Evolutionary conservation across 2,329 filamentous ascomycete species (phyloP).

Genomic region (Botrytis squamosa): DNA sequence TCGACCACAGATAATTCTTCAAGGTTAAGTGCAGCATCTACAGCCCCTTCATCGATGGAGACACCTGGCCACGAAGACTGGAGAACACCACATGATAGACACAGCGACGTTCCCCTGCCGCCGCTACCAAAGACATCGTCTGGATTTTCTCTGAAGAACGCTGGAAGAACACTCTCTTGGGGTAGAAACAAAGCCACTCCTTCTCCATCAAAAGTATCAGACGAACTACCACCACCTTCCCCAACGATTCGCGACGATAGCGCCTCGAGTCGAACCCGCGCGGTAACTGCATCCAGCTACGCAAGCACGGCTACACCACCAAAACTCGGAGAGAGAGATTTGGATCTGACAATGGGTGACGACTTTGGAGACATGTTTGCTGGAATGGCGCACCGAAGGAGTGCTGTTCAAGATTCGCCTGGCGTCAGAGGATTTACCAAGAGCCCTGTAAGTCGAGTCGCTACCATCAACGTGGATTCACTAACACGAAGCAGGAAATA

Average conservation of each 20-base stretch:
- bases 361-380: slow-evolving; percentile 41
- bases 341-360: slow-evolving; percentile 38
- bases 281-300: slow-evolving; percentile 38
- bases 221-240: slow-evolving; percentile 27
- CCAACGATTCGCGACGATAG: slow-evolving; percentile 30
- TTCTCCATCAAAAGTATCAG: slow-evolving; percentile 29
- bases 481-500: slow-evolving; percentile 30
- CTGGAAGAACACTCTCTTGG: slow-evolving; percentile 40
- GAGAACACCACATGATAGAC: slow-evolving; percentile 36
- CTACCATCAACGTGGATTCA: background rate
- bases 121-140: slow-evolving; percentile 36
- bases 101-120: slow-evolving; percentile 36
- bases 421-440: slow-evolving; percentile 29
- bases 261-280: slow-evolving; percentile 31
- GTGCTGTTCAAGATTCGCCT: slow-evolving; percentile 33
- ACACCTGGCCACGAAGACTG: slow-evolving; percentile 34
- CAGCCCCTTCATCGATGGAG: slow-evolving; percentile 39
- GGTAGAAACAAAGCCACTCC: slow-evolving; percentile 34
- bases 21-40: slow-evolving; percentile 39
- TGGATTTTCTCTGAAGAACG: slow-evolving; percentile 37
- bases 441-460: slow-evolving; percentile 34
- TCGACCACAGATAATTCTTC: slow-evolving; percentile 41
- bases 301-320: slow-evolving; percentile 40
- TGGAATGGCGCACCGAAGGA: slow-evolving; percentile 37
- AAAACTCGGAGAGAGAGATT: slow-evolving; percentile 35